A percentile compares a stretch with the other conserved stretches of the same genome.
phyloP scores from a whole-genome alignment of 805 yeast species.

The Kodamaea nitidulidarum region DNA sequence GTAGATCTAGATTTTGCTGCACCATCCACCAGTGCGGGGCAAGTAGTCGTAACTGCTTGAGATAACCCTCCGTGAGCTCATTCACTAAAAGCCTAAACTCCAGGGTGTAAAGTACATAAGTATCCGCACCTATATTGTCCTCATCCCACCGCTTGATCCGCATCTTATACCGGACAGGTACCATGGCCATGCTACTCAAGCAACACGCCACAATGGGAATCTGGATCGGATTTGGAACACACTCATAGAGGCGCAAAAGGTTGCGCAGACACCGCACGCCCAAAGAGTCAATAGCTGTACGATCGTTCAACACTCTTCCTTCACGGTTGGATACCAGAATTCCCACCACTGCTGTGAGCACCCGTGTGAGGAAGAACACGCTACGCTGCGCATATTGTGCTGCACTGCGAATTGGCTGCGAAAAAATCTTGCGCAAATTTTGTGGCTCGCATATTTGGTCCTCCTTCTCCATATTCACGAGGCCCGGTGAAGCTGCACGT shows the following conservation, averaged over 20 bases:
- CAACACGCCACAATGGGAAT: slow-evolving; percentile 4
- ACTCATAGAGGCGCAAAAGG: slow-evolving; percentile 1
- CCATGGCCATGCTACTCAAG: slow-evolving; percentile 3
- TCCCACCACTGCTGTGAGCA: background rate
- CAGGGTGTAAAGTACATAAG: background rate
- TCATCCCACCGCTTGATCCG: slow-evolving; percentile 4
- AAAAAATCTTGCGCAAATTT: background rate
- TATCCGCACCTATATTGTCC: background rate
- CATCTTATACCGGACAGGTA: slow-evolving; percentile 6
- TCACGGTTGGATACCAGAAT: background rate
- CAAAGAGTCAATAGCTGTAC: background rate
- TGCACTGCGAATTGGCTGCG: slow-evolving; percentile 1
- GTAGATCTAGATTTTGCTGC: slow-evolving; percentile 2
- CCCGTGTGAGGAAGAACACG: slow-evolving; percentile 1
- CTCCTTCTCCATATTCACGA: slow-evolving; percentile 1
- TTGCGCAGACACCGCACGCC: slow-evolving; percentile 5
- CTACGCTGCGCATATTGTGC: slow-evolving; percentile 1
- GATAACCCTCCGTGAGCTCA: slow-evolving; percentile 4
- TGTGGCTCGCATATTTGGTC: slow-evolving; percentile 1
- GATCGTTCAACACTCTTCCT: slow-evolving; percentile 3
- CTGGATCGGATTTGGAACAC: background rate
- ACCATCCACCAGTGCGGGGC: slow-evolving; percentile 8
- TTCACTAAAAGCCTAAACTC: background rate
- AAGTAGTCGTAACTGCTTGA: background rate
- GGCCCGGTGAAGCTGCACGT: background rate